These are phyloP conservation scores for Russula emetica DNA, from an alignment of 768 basidiomycete genomes.

Conservation along the genomic window DNA sequence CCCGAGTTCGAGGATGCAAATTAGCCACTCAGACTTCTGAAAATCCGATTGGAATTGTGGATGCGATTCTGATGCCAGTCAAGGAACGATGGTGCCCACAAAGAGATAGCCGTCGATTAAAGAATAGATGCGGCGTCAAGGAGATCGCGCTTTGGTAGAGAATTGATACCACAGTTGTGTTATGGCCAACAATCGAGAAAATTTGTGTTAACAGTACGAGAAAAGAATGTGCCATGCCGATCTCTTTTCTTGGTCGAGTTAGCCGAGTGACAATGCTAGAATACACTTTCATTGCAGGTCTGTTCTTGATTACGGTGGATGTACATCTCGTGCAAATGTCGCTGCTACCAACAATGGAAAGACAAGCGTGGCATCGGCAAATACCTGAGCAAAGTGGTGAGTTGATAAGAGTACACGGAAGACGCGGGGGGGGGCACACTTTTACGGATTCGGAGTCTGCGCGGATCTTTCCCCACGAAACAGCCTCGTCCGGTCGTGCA, in stretches of 20 bases:
- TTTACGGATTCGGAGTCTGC: slow-evolving; percentile 80
- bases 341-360: slow-evolving; percentile 95
- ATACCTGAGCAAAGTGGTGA: slow-evolving; percentile 46
- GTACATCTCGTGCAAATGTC: slow-evolving; percentile 65
- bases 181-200: not conserved
- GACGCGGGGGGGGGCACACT: slow-evolving; percentile 39
- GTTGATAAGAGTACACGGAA: not conserved
- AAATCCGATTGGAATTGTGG: not conserved
- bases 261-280: too few relatives aligned
- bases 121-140: not conserved
- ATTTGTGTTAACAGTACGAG: not conserved
- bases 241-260: too few relatives aligned
- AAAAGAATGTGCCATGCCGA: too few relatives aligned
- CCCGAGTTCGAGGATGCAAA: not conserved
- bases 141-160: not conserved
- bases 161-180: not conserved
- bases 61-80: not conserved
- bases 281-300: not conserved
- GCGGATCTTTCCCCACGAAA: slow-evolving; percentile 98
- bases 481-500: slow-evolving; percentile 93
- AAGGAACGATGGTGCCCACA: not conserved
- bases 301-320: slow-evolving; percentile 4
- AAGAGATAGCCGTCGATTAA: not conserved
- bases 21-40: not conserved
- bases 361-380: slow-evolving; percentile 94